These are phyloP conservation scores for Gymnopilus dilepis DNA, from an alignment of 768 basidiomycete species.

Conservation along the genomic window DNA sequence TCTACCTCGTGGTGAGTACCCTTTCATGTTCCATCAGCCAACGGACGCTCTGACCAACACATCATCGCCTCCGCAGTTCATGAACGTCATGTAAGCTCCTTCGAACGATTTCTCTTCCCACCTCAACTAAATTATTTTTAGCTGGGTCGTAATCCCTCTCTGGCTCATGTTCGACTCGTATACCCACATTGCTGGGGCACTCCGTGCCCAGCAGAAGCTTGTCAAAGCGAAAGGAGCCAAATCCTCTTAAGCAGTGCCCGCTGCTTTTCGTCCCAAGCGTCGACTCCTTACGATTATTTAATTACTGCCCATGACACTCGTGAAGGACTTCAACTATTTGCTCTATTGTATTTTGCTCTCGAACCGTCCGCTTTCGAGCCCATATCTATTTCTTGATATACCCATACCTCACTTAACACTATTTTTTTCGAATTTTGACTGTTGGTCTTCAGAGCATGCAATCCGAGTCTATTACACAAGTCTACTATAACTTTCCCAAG, in stretches of 20 bases:
- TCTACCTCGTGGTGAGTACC: constrained; percentile 75
- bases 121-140: constrained; percentile 31
- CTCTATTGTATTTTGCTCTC: neutral
- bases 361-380: too few relatives aligned
- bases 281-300: too few relatives aligned
- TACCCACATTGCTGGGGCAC: constrained; percentile 62
- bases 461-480: too few relatives aligned
- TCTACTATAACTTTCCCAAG: too few relatives aligned
- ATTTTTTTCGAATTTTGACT: too few relatives aligned
- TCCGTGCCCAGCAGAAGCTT: constrained; percentile 47
- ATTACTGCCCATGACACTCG: too few relatives aligned
- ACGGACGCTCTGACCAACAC: neutral
- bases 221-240: constrained; percentile 12
- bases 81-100: constrained; percentile 74
- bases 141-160: constrained; percentile 82
- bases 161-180: constrained; percentile 84
- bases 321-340: neutral
- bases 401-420: too few relatives aligned
- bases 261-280: too few relatives aligned
- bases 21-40: neutral
- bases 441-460: too few relatives aligned
- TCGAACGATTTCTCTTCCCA: neutral
- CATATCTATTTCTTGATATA: too few relatives aligned
- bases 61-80: constrained; percentile 53
- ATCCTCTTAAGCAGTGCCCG: constrained; percentile 4